A percentile compares a stretch with the other conserved stretches of the same genome.
Evolutionary conservation across 805 yeast species (phyloP).

Genomic region (Zygoascus bituminiphila): DNA sequence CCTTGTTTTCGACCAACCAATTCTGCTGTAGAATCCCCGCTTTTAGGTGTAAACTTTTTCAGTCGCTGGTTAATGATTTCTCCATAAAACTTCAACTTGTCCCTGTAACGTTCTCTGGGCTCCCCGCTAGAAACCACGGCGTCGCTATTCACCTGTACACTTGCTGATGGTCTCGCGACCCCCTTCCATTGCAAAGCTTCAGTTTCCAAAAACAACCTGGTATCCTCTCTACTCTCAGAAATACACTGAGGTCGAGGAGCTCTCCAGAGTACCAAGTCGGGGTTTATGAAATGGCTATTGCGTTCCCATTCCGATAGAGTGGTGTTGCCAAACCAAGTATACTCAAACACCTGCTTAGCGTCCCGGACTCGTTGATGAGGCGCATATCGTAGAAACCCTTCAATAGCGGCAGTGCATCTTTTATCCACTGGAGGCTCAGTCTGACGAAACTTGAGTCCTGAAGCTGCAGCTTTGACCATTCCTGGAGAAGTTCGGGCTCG

Average conservation of each 20-base stretch:
- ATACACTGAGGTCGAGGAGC: not conserved
- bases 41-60: not conserved
- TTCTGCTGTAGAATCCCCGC: not conserved
- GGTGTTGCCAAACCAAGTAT: slow-evolving; percentile 13
- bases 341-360: slow-evolving; percentile 8
- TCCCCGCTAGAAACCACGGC: not conserved
- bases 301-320: slow-evolving; percentile 4
- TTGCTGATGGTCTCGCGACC: not conserved
- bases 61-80: not conserved
- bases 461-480: slow-evolving; percentile 9
- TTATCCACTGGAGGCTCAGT: slow-evolving; percentile 13
- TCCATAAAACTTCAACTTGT: not conserved
- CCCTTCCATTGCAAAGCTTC: not conserved
- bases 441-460: slow-evolving; percentile 6
- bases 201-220: not conserved
- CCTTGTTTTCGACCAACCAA: too few relatives aligned
- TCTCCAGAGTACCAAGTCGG: not conserved
- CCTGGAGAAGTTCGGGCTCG: slow-evolving; percentile 11
- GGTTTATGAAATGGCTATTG: not conserved
- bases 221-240: not conserved
- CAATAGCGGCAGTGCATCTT: slow-evolving; percentile 9
- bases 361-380: slow-evolving; percentile 11
- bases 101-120: not conserved
- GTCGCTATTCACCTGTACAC: not conserved
- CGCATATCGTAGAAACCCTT: slow-evolving; percentile 7